Base-by-base conservation (phyloP, 2,329 filamentous ascomycete genomes). In the Aspergillus thermomutatus region DNA sequence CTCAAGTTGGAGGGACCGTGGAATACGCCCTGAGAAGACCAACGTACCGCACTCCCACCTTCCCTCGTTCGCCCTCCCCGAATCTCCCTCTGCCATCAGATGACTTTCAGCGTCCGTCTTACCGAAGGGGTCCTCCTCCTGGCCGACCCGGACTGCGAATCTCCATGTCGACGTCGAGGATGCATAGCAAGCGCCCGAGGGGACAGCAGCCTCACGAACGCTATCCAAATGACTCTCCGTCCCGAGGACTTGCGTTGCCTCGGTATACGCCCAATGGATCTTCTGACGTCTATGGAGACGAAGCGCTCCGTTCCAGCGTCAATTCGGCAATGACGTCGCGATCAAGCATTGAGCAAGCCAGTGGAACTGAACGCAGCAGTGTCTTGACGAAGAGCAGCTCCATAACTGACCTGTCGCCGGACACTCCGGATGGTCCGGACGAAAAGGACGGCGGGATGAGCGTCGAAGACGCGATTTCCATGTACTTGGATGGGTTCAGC, bases 351-450 rank as follows among this genome's bases (percentile, higher is more conserved):
- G 74, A 83, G 51, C 82, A 83, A 46, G 68, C 78, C 6, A 83
- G 82, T 60, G 82, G 83, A n/a, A 95, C 91, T 1, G 90, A 93
- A 69, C 83, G 90, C 59, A 95, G 90, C 72, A 96, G 92, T 68
- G 81, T 94, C 50, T 72, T 88, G 61, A 94, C 91, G 3, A 91
- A 90, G 64, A 85, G 86, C 58, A 95, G 89, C 77, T 92, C 89
- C 1, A 81, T 87, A 53, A 88, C 80, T 77, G 76, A 94, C 79
- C 60, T 75, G 37, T 77, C 74, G 11, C 75, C 74, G 3, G 73
- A 82, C 81, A 73, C 91, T 54, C 87, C 90, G 74, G 86, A 83
- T 68, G 86, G 87, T 78, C 89, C 88, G 65, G 78, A 75, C 54
- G 82, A 82, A 4, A 69, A 74, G 60, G 78, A 81, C 46, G 76